Conservation (phyloP, 306 rosid species). For the Amphicarpaea edgeworthii region DNA sequence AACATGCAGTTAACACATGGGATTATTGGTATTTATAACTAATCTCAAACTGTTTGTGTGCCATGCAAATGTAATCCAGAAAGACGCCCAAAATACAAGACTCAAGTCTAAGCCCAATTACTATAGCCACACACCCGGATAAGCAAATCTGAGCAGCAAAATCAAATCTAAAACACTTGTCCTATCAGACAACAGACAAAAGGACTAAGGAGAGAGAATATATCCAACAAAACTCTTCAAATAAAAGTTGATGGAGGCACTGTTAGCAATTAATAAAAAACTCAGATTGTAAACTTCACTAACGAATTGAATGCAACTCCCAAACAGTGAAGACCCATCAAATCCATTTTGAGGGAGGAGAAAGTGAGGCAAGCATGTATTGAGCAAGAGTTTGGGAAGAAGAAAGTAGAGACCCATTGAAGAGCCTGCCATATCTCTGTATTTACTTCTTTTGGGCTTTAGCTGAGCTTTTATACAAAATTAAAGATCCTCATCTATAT, state of each 20-base stretch:
- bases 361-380: conserved; percentile 2
- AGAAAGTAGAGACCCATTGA: conserved; percentile 8
- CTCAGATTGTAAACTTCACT: neutral
- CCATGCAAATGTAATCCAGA: neutral
- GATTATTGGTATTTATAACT: neutral
- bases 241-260: neutral
- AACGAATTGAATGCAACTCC: neutral
- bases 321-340: neutral
- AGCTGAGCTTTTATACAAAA: neutral
- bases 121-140: neutral
- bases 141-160: neutral
- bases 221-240: neutral
- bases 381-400: conserved; percentile 16
- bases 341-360: conserved; percentile 4
- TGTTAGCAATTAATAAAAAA: neutral
- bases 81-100: neutral
- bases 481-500: conserved; percentile 2
- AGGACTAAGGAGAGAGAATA: neutral
- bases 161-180: neutral
- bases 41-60: conserved; percentile 16
- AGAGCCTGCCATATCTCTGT: conserved; percentile 19
- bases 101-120: neutral
- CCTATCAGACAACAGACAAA: neutral
- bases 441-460: neutral
- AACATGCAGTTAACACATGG: neutral